Evolutionary conservation across 139 green algal genomes (phyloP), one percentile per base, ranked within the genome.

Genomic region (Chlorella sp.): DNA sequence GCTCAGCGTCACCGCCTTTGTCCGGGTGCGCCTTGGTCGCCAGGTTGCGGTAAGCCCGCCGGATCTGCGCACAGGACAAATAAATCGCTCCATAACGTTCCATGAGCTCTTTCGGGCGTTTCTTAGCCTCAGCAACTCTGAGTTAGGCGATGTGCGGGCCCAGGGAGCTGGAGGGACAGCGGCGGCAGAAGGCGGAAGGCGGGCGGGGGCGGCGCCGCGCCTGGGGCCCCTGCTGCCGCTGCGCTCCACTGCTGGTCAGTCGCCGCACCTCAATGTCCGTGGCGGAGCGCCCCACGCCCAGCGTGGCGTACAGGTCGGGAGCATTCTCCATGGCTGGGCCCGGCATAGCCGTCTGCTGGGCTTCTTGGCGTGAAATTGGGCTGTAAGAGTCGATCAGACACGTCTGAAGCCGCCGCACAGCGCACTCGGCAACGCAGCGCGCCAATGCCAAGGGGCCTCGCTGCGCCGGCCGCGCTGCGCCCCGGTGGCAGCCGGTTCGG

Each of bases 1-100:
- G 76, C 21, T 88, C 85, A 9, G 90, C n/a, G 63, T 94, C 87
- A 23, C 93, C 93, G 23, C 93, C 93, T 71, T 96, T 95, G 82
- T 94, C 92, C 1, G 93, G 81, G 55, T 86, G 80, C 23, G 60
- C 63, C 64, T 83, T 74, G n/a, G 88, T 93, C 4, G 89, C 84
- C 64, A 94, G 65, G 78, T 91, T 95, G 16, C 92, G 80, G 80
- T 91, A 95, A 4, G 93, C 92, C 0, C 90, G 83, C 0, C 90
- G 85, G 60, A 95, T 90, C 91, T 95, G 84, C 85, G 67, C 51
- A 15, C 12, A 60, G 51, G 15, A 15, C 12, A 2, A 21, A 60
- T 15, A 60, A 55, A 21, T 2, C 3, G 51, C 11, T 23, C 51
- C 51, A 23, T 23, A 9, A 60, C 3, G 51, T 60, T 60, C 21